A percentile compares a stretch with the other conserved stretches of the same genome.
Conservation (phyloP, 371 early-diverging fungal genomes). For the Apophysomyces trapeziformis region DNA sequence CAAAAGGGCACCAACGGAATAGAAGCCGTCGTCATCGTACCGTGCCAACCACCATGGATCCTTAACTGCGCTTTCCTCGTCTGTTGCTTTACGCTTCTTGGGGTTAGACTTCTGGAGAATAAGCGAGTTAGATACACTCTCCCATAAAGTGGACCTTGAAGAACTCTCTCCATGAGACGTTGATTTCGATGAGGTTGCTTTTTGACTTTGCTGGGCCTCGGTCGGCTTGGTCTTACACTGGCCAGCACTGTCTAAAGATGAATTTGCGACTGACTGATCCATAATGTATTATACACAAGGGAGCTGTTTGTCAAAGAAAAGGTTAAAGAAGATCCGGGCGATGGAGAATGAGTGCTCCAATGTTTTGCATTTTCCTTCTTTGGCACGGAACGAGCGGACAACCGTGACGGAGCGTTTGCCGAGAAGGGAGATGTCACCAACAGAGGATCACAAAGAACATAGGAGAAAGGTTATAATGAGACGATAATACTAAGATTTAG, state of each 20-base stretch:
- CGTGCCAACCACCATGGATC: constrained; percentile 35
- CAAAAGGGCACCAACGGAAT: constrained; percentile 34
- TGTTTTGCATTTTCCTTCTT: constrained; percentile 7
- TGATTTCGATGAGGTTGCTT: no score
- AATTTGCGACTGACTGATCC: no score
- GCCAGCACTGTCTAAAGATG: no score
- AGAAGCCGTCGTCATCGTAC: constrained; percentile 41
- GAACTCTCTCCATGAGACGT: not conserved
- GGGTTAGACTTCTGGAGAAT: constrained; percentile 42
- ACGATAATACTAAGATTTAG: no score
- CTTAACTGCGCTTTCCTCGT: constrained; percentile 12
- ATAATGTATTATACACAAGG: no score
- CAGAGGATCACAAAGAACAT: not conserved
- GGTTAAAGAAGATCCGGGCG: not conserved
- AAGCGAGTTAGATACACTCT: not conserved
- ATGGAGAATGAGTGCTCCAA: not conserved
- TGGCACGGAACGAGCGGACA: not conserved
- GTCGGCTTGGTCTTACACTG: no score
- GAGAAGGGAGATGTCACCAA: not conserved
- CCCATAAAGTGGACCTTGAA: not conserved
- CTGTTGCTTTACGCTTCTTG: not conserved
- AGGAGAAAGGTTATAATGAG: no score
- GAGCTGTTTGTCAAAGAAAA: not conserved
- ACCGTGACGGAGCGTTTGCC: not conserved
- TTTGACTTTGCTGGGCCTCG: not conserved